A percentile compares a stretch with the other conserved stretches of the same genome.
Conservation (phyloP, 2,329 filamentous ascomycete species). For the Nothophoma quercina region DNA sequence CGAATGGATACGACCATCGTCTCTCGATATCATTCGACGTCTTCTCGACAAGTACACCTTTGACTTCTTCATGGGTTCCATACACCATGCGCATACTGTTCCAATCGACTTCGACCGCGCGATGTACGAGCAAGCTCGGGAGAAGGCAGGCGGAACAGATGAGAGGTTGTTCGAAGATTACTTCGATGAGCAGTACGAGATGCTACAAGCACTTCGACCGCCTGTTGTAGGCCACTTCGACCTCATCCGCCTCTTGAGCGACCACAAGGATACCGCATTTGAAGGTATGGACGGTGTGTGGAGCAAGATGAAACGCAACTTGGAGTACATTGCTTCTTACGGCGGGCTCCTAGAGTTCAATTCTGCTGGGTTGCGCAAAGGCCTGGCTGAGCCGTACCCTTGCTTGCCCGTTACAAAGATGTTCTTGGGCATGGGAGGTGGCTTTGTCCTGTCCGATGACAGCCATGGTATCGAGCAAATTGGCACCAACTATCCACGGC, state of each 20-base stretch:
- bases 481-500: constrained; percentile 79
- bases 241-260: constrained; percentile 81
- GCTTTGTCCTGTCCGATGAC: constrained; percentile 92
- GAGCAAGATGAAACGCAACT: constrained; percentile 75
- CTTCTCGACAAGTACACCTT: constrained; percentile 69
- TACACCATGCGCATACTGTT: constrained; percentile 86
- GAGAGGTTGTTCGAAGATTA: constrained; percentile 76
- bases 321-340: constrained; percentile 73
- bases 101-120: constrained; percentile 86
- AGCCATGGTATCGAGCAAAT: constrained; percentile 90
- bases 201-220: constrained; percentile 77
- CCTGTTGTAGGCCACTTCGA: constrained; percentile 93
- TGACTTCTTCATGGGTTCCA: constrained; percentile 91
- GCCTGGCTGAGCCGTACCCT: constrained; percentile 89
- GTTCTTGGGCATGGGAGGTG: constrained; percentile 76
- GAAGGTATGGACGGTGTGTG: constrained; percentile 71
- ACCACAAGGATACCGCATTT: constrained; percentile 70
- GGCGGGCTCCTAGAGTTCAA: constrained; percentile 91
- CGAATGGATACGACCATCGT: constrained; percentile 84
- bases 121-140: constrained; percentile 71
- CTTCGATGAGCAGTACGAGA: constrained; percentile 85
- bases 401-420: constrained; percentile 78
- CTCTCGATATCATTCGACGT: constrained; percentile 65
- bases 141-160: constrained; percentile 64
- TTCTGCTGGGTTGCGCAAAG: constrained; percentile 85